Percentiles rank a stretch among this genome's conserved stretches.
These are phyloP conservation scores for Aspergillus fumigatiaffinis DNA, from an alignment of 2,329 filamentous ascomycete species.

Conservation along the genomic window DNA sequence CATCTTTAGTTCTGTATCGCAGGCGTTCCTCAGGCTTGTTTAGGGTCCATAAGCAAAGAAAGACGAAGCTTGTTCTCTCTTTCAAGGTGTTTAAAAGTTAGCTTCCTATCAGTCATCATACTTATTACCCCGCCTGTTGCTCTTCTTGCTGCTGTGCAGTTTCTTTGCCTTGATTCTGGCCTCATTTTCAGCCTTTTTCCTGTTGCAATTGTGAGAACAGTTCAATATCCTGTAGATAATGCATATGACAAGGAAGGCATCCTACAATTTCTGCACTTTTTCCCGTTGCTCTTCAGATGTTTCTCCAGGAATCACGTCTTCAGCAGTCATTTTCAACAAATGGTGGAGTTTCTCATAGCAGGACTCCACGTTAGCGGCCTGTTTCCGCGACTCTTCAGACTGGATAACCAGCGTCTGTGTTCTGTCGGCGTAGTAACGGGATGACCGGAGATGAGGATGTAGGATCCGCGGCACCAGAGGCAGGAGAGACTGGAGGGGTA, in stretches of 20 bases:
- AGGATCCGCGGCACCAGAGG: slow-evolving; percentile 52
- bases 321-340: slow-evolving; percentile 50
- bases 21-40: slow-evolving; percentile 23
- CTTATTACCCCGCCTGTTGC: slow-evolving; percentile 44
- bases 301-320: slow-evolving; percentile 54
- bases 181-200: slow-evolving; percentile 57
- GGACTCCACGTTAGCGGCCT: slow-evolving; percentile 55
- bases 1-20: slow-evolving; percentile 6
- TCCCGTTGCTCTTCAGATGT: slow-evolving; percentile 54
- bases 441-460: slow-evolving; percentile 49
- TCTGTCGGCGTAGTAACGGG: slow-evolving; percentile 53
- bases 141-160: slow-evolving; percentile 59
- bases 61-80: neutral
- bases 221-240: neutral
- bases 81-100: slow-evolving; percentile 16
- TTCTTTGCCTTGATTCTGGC: slow-evolving; percentile 57
- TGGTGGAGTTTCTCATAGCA: slow-evolving; percentile 58
- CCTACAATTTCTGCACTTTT: slow-evolving; percentile 53
- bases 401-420: slow-evolving; percentile 57
- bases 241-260: neutral
- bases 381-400: slow-evolving; percentile 60
- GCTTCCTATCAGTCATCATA: slow-evolving; percentile 32
- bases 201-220: slow-evolving; percentile 27
- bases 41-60: slow-evolving; percentile 4
- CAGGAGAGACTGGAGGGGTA: slow-evolving; percentile 51